Conservation (phyloP, 164 flowering plant species). For the Dillenia turbinata region DNA sequence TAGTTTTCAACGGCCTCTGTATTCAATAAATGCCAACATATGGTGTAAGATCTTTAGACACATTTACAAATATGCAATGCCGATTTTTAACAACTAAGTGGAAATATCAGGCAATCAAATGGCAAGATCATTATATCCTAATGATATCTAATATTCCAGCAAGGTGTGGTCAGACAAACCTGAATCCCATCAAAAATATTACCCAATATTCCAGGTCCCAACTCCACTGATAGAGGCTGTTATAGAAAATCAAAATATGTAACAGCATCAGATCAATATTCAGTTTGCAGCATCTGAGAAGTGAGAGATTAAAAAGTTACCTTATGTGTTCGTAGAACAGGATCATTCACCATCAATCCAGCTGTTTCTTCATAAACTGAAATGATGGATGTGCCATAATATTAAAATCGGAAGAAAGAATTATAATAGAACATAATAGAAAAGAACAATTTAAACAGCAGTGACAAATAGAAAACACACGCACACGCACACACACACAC, state of each 20-base stretch:
- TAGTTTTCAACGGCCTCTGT: slow-evolving; percentile 97
- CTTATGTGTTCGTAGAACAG: slow-evolving; percentile 93
- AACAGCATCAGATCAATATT: not conserved
- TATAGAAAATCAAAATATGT: slow-evolving; percentile 9
- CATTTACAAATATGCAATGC: not conserved
- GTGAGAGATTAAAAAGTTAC: slow-evolving; percentile 22
- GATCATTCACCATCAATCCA: slow-evolving; percentile 95
- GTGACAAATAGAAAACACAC: too few species aligned
- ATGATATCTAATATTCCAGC: not conserved
- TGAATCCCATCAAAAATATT: slow-evolving; percentile 99
- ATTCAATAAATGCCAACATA: not conserved
- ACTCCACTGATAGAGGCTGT: slow-evolving; percentile 97
- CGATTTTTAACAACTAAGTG: not conserved
- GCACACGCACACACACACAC: too few species aligned
- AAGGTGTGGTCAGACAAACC: slow-evolving; percentile 35
- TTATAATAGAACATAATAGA: too few species aligned
- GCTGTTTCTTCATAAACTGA: slow-evolving; percentile 99
- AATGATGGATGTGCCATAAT: not conserved
- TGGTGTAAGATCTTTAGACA: not conserved
- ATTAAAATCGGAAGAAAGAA: too few species aligned
- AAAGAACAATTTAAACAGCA: too few species aligned
- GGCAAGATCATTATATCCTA: not conserved
- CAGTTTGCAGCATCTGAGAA: not conserved
- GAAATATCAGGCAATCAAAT: not conserved
- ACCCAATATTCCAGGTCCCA: slow-evolving; percentile 98